phyloP scores from a whole-genome alignment of 805 yeast genomes.

The Myxozyma geophila region DNA sequence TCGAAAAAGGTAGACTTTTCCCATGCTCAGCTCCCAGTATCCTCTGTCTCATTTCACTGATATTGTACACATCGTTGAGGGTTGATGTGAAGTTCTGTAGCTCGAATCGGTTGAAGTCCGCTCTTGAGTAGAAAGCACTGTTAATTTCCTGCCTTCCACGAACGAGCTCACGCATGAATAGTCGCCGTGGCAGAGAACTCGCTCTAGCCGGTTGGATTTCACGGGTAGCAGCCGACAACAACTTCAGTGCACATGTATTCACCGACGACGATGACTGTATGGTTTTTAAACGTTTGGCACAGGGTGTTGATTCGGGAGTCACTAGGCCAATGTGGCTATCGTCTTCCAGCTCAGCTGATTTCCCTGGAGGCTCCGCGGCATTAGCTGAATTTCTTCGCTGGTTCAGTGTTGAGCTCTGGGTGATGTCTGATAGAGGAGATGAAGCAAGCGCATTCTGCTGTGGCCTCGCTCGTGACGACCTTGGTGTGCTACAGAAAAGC shows the following conservation, averaged over 20 bases:
- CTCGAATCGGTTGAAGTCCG: conserved; percentile 18
- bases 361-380: not conserved
- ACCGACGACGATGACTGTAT: not conserved
- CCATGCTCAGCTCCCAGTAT: not conserved
- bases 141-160: not conserved
- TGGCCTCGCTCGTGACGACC: not conserved
- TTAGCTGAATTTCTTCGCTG: not conserved
- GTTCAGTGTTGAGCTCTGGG: conserved; percentile 13
- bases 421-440: conserved; percentile 16
- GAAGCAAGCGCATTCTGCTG: not conserved
- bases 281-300: conserved; percentile 3
- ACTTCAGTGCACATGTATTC: not conserved
- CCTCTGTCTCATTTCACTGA: conserved; percentile 4
- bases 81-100: conserved; percentile 17
- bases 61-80: conserved; percentile 13
- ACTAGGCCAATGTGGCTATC: not conserved
- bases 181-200: conserved; percentile 7
- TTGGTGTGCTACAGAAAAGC: not conserved
- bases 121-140: conserved; percentile 16
- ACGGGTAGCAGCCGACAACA: not conserved
- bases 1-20: conserved; percentile 17
- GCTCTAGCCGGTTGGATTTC: not conserved
- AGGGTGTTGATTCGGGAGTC: conserved; percentile 29
- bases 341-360: not conserved
- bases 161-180: conserved; percentile 17